Evolutionary conservation across 768 basidiomycete genomes (phyloP), one percentile per base, ranked within the genome.

Genomic region (Postia placenta): DNA sequence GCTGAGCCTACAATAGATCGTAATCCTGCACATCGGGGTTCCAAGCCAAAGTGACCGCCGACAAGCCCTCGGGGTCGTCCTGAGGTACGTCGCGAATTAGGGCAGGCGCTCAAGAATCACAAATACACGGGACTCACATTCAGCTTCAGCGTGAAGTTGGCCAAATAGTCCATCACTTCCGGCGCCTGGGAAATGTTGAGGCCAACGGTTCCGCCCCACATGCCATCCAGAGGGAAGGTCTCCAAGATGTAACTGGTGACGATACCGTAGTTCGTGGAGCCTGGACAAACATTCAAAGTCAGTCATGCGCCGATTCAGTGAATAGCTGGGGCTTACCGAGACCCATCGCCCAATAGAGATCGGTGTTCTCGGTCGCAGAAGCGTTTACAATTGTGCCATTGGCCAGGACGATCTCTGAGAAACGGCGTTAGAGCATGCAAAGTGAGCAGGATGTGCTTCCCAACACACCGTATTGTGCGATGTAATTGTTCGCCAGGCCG

Each of bases 331-430:
- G n/a, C n/a, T n/a, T 6, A 30, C 26, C 25, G 5, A 26, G n/a
- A 7, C 30, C 30, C 15, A 45, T 24, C 11, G 30, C 27, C 26
- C 28, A 28, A 26, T 30, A 24, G 15, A 45, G 44, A 17, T 27
- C 25, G 3, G 44, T 15, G 23, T 45, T 45, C 5, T 26, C 28
- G 5, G 25, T 15, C n/a, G 25, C 26, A 19, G 23, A 11, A 2
- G 44, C 44, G 33, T 20, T 45, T 24, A 45, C 26, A 19, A 45
- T 28, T 15, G 30, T 45, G 6, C 30, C 44, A 33, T 45, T 45
- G 12, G 44, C n/a, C 22, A 45, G 44, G 2, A 45, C 44, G 17
- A 45, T 30, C 17, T 45, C 44, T 40, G 7, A n/a, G n/a, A n/a
- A n/a, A n/a, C n/a, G n/a, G n/a, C n/a, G n/a, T n/a, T n/a, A n/a